Conservation (phyloP, 495 filamentous ascomycete species). For the Aspergillus biplanus region DNA sequence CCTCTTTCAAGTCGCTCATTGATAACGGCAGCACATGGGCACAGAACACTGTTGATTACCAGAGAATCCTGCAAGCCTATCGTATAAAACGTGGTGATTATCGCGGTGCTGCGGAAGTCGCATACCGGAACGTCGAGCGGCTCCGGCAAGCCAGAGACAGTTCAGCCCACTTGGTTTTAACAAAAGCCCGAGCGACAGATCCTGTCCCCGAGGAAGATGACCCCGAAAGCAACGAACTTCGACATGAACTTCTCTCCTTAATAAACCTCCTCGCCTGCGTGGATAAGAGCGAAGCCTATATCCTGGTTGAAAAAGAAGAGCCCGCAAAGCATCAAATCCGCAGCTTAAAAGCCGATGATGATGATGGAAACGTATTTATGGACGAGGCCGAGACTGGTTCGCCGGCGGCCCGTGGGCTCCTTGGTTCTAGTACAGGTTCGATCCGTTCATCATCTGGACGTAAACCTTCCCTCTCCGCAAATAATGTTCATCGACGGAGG, state of each 20-base stretch:
- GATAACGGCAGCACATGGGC: slow-evolving; percentile 37
- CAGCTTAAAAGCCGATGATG: slow-evolving; percentile 39
- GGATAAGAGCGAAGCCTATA: slow-evolving; percentile 76
- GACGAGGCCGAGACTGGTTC: slow-evolving; percentile 33
- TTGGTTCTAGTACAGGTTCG: slow-evolving; percentile 18
- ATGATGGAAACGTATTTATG: slow-evolving; percentile 49
- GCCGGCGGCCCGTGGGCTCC: slow-evolving; percentile 21
- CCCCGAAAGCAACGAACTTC: slow-evolving; percentile 56
- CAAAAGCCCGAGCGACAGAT: slow-evolving; percentile 48
- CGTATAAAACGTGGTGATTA: slow-evolving; percentile 82
- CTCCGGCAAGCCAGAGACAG: slow-evolving; percentile 54
- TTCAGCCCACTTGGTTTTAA: slow-evolving; percentile 47
- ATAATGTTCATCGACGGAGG: slow-evolving; percentile 33
- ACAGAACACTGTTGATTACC: slow-evolving; percentile 56
- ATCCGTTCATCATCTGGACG: slow-evolving; percentile 26
- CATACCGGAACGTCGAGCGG: slow-evolving; percentile 66
- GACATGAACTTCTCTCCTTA: slow-evolving; percentile 73
- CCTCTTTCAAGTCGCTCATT: slow-evolving; percentile 38
- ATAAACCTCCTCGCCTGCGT: slow-evolving; percentile 90
- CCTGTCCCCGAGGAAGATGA: slow-evolving; percentile 55
- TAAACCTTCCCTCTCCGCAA: slow-evolving; percentile 27
- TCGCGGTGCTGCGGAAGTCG: slow-evolving; percentile 81
- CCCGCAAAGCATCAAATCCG: slow-evolving; percentile 24
- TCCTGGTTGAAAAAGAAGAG: slow-evolving; percentile 55
- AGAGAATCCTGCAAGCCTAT: slow-evolving; percentile 87